A percentile compares a stretch with the other conserved stretches of the same genome.
phyloP scores from a whole-genome alignment of 352 stramenopile species.

The Phytopythium helicoides region DNA sequence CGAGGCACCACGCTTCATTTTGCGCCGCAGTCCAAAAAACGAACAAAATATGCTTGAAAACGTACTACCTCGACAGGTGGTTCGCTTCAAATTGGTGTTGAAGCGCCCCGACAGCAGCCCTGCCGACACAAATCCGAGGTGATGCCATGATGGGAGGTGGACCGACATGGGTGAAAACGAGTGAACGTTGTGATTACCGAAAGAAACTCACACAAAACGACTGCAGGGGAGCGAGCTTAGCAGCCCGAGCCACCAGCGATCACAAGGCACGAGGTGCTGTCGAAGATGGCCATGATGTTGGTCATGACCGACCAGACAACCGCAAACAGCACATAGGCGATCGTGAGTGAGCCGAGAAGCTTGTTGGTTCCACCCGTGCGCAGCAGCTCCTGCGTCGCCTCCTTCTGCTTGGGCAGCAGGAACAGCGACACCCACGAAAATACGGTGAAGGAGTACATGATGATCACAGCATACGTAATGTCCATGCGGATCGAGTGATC shows the following conservation, averaged over 20 bases:
- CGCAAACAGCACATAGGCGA: slow-evolving; percentile 22
- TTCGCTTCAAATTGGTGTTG: too few relatives aligned
- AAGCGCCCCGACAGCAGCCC: too few relatives aligned
- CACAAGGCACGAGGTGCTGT: slow-evolving; percentile 19
- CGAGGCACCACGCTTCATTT: too few relatives aligned
- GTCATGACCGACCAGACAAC: slow-evolving; percentile 20
- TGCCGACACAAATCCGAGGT: too few relatives aligned
- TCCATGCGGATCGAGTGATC: slow-evolving; percentile 8
- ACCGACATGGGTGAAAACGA: too few relatives aligned
- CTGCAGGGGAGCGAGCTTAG: slow-evolving; percentile 3
- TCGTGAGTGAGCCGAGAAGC: slow-evolving; percentile 13
- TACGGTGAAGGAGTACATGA: slow-evolving; percentile 20
- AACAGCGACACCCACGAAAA: slow-evolving; percentile 25
- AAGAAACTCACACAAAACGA: slow-evolving; percentile 13
- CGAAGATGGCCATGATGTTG: slow-evolving; percentile 30
- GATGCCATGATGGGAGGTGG: too few relatives aligned
- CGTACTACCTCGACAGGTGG: too few relatives aligned
- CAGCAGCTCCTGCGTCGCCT: slow-evolving; percentile 24
- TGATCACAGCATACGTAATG: slow-evolving; percentile 12
- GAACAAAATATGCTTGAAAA: too few relatives aligned
- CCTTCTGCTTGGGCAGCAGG: slow-evolving; percentile 27
- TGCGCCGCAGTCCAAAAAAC: too few relatives aligned
- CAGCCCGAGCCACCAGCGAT: slow-evolving; percentile 27
- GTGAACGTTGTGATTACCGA: too few relatives aligned
- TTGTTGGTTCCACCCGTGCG: slow-evolving; percentile 15